phyloP scores from a whole-genome alignment of 2,329 filamentous ascomycete genomes.

The Chaetomium globosum region DNA sequence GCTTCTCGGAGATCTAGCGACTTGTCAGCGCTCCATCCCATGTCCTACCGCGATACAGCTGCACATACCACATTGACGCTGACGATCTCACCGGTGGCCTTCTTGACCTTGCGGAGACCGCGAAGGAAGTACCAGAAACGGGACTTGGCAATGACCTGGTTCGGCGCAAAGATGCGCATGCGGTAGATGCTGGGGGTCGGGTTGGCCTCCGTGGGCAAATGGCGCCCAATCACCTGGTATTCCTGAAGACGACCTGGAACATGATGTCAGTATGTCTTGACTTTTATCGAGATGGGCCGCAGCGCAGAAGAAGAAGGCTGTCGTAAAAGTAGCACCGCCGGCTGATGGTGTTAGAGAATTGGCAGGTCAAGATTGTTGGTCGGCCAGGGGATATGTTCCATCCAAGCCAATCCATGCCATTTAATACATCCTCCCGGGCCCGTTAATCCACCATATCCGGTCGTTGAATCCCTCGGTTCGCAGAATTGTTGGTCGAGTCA shows the following conservation, averaged over 20 bases:
- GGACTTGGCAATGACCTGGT: constrained; percentile 98
- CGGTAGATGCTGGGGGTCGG: constrained; percentile 98
- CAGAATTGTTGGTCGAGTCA: neutral
- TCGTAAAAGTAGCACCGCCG: constrained; percentile 5
- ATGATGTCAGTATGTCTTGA: constrained; percentile 31
- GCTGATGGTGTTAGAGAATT: constrained; percentile 5
- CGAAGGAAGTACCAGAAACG: constrained; percentile 99
- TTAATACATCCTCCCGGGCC: neutral
- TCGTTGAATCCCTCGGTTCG: neutral
- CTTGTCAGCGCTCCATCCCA: constrained; percentile 26
- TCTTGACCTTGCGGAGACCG: constrained; percentile 99
- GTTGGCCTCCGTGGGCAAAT: constrained; percentile 96
- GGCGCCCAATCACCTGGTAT: constrained; percentile 99
- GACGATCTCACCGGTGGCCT: constrained; percentile 99
- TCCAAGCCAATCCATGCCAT: constrained; percentile 7
- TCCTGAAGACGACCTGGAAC: constrained; percentile 94
- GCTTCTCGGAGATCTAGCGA: constrained; percentile 94
- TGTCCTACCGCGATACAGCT: neutral
- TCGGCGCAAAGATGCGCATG: constrained; percentile 99
- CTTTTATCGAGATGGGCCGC: neutral
- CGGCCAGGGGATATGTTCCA: neutral
- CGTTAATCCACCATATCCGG: neutral
- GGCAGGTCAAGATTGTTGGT: constrained; percentile 3
- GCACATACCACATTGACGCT: constrained; percentile 86
- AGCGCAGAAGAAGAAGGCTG: neutral